Percentiles rank a stretch among this genome's conserved stretches.
These are phyloP conservation scores for Neofusicoccum laricinum DNA, from an alignment of 2,329 filamentous ascomycete genomes.

Conservation along the genomic window DNA sequence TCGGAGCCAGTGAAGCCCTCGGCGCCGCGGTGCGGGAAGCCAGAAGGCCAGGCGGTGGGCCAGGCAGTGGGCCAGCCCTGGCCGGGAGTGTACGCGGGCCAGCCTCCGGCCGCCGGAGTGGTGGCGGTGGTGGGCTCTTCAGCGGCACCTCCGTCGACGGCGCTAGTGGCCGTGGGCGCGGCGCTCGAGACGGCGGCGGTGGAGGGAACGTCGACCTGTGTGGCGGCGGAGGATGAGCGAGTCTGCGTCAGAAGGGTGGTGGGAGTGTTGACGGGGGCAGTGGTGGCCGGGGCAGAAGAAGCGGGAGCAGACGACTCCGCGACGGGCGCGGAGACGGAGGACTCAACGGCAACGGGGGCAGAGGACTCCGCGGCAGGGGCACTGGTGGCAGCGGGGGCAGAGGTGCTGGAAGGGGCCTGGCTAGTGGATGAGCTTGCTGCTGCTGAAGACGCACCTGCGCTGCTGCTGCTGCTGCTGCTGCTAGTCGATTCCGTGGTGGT, in stretches of 20 bases:
- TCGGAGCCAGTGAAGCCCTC: not conserved
- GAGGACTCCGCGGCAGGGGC: constrained; percentile 4
- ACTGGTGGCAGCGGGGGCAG: not conserved
- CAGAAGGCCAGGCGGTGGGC: not conserved
- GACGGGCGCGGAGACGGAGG: not conserved
- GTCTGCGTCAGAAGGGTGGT: constrained; percentile 16
- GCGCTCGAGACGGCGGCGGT: constrained; percentile 11
- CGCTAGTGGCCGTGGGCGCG: constrained; percentile 6
- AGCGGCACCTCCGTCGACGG: not conserved
- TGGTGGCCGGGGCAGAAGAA: not conserved
- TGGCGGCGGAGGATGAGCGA: constrained; percentile 10
- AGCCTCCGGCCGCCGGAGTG: not conserved
- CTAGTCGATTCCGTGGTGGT: not conserved
- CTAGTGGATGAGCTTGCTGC: constrained; percentile 16
- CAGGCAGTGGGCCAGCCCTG: not conserved
- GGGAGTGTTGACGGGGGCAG: constrained; percentile 4
- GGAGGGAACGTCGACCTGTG: constrained; percentile 5
- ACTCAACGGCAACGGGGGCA: not conserved
- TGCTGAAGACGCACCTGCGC: constrained; percentile 20
- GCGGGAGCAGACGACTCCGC: too few species aligned
- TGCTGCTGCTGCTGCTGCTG: constrained; percentile 18
- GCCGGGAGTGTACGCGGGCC: constrained; percentile 2
- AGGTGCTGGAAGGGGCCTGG: constrained; percentile 6
- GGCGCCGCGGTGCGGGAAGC: not conserved
- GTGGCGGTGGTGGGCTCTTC: not conserved